A percentile compares a stretch with the other conserved stretches of the same genome.
Conservation (phyloP, 345 rosid genomes). For the Pistacia vera region DNA sequence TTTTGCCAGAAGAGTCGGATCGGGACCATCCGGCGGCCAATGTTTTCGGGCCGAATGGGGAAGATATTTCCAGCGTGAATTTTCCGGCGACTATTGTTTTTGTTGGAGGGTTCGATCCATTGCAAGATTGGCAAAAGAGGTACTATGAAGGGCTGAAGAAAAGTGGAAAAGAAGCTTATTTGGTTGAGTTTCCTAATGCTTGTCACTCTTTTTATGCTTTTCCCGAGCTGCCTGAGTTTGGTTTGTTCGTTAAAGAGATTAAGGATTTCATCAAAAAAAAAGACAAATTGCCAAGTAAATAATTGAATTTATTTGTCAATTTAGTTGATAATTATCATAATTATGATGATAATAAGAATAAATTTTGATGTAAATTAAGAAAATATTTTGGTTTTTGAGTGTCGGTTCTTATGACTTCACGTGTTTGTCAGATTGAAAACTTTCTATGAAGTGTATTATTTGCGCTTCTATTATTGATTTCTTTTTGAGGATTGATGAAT, state of each 20-base stretch:
- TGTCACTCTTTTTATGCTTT: conserved; percentile 22
- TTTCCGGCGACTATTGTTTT: conserved; percentile 11
- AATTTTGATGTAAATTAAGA: no score
- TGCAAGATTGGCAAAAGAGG: conserved; percentile 25
- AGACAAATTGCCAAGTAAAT: background rate
- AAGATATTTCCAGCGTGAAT: conserved; percentile 10
- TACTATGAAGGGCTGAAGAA: conserved; percentile 28
- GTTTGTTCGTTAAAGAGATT: conserved; percentile 19
- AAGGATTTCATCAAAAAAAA: conserved; percentile 17
- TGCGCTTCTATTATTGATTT: no score
- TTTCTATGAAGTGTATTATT: no score
- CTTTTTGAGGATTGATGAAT: no score
- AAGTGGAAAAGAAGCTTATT: conserved; percentile 26
- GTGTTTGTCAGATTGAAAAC: no score
- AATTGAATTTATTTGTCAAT: background rate
- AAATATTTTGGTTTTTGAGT: no score
- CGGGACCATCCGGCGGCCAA: background rate
- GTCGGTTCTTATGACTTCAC: no score
- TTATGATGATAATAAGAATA: no score
- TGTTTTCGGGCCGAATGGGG: background rate
- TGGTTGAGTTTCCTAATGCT: conserved; percentile 3
- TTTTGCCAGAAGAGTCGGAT: conserved; percentile 19
- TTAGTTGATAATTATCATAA: no score
- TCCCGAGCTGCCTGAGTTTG: conserved; percentile 29
- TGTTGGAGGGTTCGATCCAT: conserved; percentile 9